A percentile compares a stretch with the other conserved stretches of the same genome.
phyloP scores from a whole-genome alignment of 108 stramenopile genomes.

The Bacterosira constricta region DNA sequence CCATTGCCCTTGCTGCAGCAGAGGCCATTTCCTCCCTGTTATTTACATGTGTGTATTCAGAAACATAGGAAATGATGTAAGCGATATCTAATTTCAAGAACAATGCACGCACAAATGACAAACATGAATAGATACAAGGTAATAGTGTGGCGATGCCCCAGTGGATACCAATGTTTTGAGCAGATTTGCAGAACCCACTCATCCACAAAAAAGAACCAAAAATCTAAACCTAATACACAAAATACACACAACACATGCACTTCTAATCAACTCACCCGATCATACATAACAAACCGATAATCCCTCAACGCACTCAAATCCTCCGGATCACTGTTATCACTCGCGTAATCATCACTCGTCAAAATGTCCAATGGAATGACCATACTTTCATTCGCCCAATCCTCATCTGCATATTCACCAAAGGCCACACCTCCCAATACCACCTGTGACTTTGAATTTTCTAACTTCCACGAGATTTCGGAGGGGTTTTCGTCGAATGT shows the following conservation, averaged over 20 bases:
- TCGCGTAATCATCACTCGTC: neutral
- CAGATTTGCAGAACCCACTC: too few species aligned
- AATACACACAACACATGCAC: neutral
- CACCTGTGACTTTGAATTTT: neutral
- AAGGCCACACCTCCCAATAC: neutral
- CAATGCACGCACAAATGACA: neutral
- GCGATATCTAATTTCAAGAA: neutral
- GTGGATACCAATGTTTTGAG: too few species aligned
- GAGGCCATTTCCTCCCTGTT: constrained; percentile 34
- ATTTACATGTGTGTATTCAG: neutral
- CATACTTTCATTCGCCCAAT: neutral
- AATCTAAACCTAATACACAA: too few species aligned
- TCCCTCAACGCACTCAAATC: constrained; percentile 3
- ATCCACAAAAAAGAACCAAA: too few species aligned
- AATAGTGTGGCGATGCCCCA: neutral
- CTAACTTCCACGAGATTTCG: constrained; percentile 19
- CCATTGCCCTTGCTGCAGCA: constrained; percentile 30
- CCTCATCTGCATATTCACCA: neutral
- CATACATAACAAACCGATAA: constrained; percentile 30
- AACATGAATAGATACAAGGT: neutral
- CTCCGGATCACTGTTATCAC: constrained; percentile 7
- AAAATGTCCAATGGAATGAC: neutral
- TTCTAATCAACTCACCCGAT: too few species aligned
- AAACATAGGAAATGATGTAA: neutral
- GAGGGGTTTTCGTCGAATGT: constrained; percentile 13